Evolutionary conservation across 805 yeast genomes (phyloP).

Genomic region (Candida andamanensis): DNA sequence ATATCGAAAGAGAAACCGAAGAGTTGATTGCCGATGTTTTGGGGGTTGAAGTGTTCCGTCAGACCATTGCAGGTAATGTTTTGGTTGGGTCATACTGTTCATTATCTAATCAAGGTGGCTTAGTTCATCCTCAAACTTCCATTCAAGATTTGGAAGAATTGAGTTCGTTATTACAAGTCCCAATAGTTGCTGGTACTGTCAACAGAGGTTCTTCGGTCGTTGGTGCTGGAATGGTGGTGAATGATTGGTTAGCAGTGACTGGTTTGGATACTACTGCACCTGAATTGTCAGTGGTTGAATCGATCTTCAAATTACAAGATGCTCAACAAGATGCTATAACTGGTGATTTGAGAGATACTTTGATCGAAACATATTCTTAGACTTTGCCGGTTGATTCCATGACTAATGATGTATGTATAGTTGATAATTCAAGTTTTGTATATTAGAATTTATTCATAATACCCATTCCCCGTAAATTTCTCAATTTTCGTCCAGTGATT

Average conservation of each 20-base stretch:
- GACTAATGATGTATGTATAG: too few species aligned
- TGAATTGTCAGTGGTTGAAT: conserved; percentile 92
- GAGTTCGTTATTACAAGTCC: conserved; percentile 91
- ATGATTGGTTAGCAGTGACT: conserved; percentile 95
- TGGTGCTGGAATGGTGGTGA: conserved; percentile 98
- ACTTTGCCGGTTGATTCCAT: too few species aligned
- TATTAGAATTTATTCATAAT: too few species aligned
- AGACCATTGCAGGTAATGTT: conserved; percentile 97
- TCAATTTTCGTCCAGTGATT: neutral
- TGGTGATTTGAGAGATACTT: conserved; percentile 83
- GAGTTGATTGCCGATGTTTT: conserved; percentile 96
- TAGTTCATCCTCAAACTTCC: conserved; percentile 96
- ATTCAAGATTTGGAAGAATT: conserved; percentile 98
- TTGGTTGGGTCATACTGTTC: conserved; percentile 96
- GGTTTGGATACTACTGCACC: conserved; percentile 99
- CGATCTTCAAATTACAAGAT: conserved; percentile 90
- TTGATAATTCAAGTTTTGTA: too few species aligned
- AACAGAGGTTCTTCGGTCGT: conserved; percentile 97
- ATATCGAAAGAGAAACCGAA: conserved; percentile 98
- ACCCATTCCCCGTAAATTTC: too few species aligned
- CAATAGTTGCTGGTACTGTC: conserved; percentile 96
- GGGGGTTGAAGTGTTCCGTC: conserved; percentile 98
- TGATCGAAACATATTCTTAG: conserved; percentile 85
- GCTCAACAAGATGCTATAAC: conserved; percentile 84
- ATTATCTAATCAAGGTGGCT: conserved; percentile 94